A percentile compares a stretch with the other conserved stretches of the same genome.
phyloP scores from a whole-genome alignment of 495 filamentous ascomycete species.

The Parathielavia appendiculata region DNA sequence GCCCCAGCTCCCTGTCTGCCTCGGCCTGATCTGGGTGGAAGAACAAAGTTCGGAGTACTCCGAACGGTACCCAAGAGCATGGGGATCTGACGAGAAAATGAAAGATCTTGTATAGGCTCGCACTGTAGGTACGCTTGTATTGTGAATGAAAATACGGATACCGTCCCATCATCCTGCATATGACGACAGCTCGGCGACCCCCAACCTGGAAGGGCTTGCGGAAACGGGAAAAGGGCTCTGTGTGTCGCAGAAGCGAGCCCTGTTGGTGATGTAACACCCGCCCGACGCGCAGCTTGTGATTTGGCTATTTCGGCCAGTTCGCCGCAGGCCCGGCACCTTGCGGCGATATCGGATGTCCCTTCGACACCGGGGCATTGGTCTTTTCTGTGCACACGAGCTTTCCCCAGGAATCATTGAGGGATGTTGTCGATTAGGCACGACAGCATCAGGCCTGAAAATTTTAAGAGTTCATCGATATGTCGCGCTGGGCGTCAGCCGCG shows the following conservation, averaged over 20 bases:
- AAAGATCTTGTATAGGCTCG: constrained; percentile 3
- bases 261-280: constrained; percentile 1
- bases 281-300: neutral
- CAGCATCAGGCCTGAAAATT: neutral
- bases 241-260: constrained; percentile 5
- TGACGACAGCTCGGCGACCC: constrained; percentile 16
- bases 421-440: neutral
- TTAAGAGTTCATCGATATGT: neutral
- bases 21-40: constrained; percentile 20
- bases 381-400: no score
- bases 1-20: constrained; percentile 20
- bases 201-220: neutral
- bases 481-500: constrained; percentile 17
- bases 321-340: neutral
- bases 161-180: constrained; percentile 6
- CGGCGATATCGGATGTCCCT: constrained; percentile 11
- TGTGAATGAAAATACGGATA: neutral
- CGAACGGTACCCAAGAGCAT: no score
- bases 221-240: neutral
- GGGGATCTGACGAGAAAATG: constrained; percentile 21
- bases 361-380: neutral
- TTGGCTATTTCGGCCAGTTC: constrained; percentile 8
- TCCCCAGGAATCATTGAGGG: no score
- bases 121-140: constrained; percentile 23
- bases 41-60: no score